Base-by-base conservation (phyloP, 176 grass and related monocot species). In the Hyparrhenia diplandra region DNA sequence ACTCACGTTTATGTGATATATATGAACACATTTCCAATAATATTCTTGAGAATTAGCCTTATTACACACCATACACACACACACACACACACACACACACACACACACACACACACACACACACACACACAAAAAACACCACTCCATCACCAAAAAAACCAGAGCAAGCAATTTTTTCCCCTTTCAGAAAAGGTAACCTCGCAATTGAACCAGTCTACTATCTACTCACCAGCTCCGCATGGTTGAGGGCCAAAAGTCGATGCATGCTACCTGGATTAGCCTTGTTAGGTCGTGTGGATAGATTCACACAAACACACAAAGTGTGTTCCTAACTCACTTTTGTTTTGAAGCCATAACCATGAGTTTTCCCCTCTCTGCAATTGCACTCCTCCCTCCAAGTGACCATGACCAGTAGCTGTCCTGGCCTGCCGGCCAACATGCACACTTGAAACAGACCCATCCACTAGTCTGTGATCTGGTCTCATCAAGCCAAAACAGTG, bases 341-440 rank as follows among this genome's bases (percentile, higher is more conserved):
- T 52, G 47, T 52, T 69, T 84, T 29, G 27, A 78, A 67, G 71
- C 47, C 37, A 47, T 13, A 46, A 10, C 27, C 67, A 65, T 21
- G 68, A 55, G 28, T 79, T 83, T 58, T 17, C n/a, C 47, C 31
- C 31, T 32, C 31, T 32, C 31, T 32, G 2, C 31, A 32, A 32
- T 32, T 32, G 31, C 31, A 32, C 2, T 32, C 0, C 17, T 65
- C 57, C 31, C 31, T 63, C 13, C 39, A 36, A 20, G 45, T 75
- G 55, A 69, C 42, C 79, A 82, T 76, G 66, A 70, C 42, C 66
- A 71, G 49, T 54, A 58, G 34, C 34, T 78, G 75, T 88, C 87
- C 62, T 88, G 52, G 11, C 62, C 24, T 62, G 87, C 81, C 81
- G 69, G 29, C 82, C 82, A 88, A 54, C 82, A 54, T 88, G 87